Conservation (phyloP, 2,329 filamentous ascomycete genomes). For the Myrmaecium sp. region DNA sequence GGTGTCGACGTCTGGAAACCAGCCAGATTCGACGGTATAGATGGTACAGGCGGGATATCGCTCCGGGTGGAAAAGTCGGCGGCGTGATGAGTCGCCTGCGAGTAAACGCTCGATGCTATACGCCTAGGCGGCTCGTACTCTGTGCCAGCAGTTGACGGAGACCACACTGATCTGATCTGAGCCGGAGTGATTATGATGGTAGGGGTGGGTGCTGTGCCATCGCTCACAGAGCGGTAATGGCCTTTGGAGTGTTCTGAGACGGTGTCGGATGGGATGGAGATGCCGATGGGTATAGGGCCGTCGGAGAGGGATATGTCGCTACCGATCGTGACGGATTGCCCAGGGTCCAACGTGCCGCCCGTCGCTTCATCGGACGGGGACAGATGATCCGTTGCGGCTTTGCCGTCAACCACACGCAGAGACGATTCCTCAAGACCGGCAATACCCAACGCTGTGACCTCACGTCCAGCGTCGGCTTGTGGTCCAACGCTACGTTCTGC, state of each 20-base stretch:
- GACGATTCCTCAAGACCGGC: no score
- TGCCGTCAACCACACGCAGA: constrained; percentile 1
- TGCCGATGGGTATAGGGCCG: constrained; percentile 56
- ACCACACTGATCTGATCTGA: constrained; percentile 37
- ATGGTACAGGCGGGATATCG: constrained; percentile 34
- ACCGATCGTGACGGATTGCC: neutral
- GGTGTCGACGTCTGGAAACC: neutral
- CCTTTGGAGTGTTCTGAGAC: constrained; percentile 21
- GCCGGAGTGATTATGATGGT: constrained; percentile 38
- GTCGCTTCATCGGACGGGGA: constrained; percentile 11
- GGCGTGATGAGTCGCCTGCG: constrained; percentile 30
- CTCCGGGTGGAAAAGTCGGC: constrained; percentile 14
- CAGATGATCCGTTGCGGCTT: constrained; percentile 3
- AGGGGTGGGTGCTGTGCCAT: constrained; percentile 25
- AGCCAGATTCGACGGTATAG: constrained; percentile 12
- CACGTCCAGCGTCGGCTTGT: no score
- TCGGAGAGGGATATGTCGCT: constrained; percentile 48
- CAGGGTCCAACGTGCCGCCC: no score
- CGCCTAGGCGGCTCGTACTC: constrained; percentile 32
- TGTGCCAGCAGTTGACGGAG: constrained; percentile 31
- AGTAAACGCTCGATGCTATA: constrained; percentile 46
- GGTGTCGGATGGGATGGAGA: constrained; percentile 43
- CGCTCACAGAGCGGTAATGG: constrained; percentile 20
- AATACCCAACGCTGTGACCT: no score
- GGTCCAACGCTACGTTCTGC: no score